Base-by-base conservation (phyloP, 176 grass and related monocot species). In the Zizania latifolia region DNA sequence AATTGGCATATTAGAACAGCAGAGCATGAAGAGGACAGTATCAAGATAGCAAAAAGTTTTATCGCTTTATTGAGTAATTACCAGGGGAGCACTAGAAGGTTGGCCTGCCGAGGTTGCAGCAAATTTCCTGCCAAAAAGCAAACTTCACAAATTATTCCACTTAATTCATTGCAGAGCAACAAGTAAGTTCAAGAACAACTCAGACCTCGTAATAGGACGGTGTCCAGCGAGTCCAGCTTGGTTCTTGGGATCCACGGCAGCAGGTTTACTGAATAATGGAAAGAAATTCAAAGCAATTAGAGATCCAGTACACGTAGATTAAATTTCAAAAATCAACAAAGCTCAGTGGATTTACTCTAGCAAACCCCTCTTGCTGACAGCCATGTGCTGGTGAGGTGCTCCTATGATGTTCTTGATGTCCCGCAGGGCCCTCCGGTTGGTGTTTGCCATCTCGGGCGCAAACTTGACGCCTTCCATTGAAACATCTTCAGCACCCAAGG, bases 401-500 rank as follows among this genome's bases (percentile, higher is more conserved):
- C 79, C 65, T 1, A 95, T 68, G 1, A 89, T 79, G 58, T 91
- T 95, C 19, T 89, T 83, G 35, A 95, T 95, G 63, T 84, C 86
- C 31, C 72, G 48, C 4, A 95, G 79, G 26, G 81, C 89, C 39
- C 83, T 81, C 29, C 92, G 17, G 71, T 84, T 91, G 0, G 71
- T 78, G 57, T 84, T 89, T 2, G 60, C 59, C 37, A 46, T 68
- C 17, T 77, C 85, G 1, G 61, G 30, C 2, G 45, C 72, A 11
- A 62, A 65, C 77, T 89, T 95, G 28, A 92, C 89, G 34, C 85
- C 92, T 65, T 82, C 92, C 86, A 88, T 94, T 60, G 86, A 75
- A 51, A 36, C 72, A 56, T 81, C 86, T 82, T 50, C 44, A 21
- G 12, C 16, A 68, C 32, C 63, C 51, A 54, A 14, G 15, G 77